phyloP scores from a whole-genome alignment of 2,329 filamentous ascomycete genomes.

The Xylaria sp. region DNA sequence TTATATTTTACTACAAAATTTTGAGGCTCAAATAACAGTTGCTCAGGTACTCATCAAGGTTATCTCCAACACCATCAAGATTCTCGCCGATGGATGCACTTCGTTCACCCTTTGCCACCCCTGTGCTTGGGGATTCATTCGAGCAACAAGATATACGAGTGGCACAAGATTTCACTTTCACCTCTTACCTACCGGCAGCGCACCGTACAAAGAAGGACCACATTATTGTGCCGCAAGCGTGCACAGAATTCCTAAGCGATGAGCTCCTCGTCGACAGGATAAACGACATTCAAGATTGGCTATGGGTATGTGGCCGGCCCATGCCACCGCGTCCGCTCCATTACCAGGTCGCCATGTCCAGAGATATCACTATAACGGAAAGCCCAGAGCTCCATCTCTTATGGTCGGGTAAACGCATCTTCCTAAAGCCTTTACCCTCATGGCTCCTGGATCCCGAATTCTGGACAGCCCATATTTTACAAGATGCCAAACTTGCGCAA shows the following conservation, averaged over 20 bases:
- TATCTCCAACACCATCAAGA: not conserved
- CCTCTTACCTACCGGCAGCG: constrained; percentile 47
- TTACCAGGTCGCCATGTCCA: constrained; percentile 50
- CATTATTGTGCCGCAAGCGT: constrained; percentile 43
- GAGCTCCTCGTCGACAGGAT: constrained; percentile 51
- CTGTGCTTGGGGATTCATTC: constrained; percentile 16
- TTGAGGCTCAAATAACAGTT: not conserved
- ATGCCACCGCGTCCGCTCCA: constrained; percentile 55
- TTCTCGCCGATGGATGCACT: constrained; percentile 12
- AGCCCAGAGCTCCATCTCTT: constrained; percentile 55
- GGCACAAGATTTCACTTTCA: constrained; percentile 9
- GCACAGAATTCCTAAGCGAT: constrained; percentile 43
- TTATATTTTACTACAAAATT: not conserved
- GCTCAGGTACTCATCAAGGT: not conserved
- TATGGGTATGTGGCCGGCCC: constrained; percentile 50
- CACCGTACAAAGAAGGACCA: constrained; percentile 48
- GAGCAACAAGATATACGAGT: constrained; percentile 3
- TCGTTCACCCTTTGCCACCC: constrained; percentile 26
- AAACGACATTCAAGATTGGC: constrained; percentile 47
- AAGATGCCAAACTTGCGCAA: constrained; percentile 43
- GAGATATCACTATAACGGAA: constrained; percentile 54
- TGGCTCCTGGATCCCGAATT: constrained; percentile 54
- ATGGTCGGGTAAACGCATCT: constrained; percentile 54
- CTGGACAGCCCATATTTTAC: constrained; percentile 49
- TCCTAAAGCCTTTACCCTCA: constrained; percentile 55